Base-by-base conservation (phyloP, 768 basidiomycete species). In the Gymnopilus junonius region DNA sequence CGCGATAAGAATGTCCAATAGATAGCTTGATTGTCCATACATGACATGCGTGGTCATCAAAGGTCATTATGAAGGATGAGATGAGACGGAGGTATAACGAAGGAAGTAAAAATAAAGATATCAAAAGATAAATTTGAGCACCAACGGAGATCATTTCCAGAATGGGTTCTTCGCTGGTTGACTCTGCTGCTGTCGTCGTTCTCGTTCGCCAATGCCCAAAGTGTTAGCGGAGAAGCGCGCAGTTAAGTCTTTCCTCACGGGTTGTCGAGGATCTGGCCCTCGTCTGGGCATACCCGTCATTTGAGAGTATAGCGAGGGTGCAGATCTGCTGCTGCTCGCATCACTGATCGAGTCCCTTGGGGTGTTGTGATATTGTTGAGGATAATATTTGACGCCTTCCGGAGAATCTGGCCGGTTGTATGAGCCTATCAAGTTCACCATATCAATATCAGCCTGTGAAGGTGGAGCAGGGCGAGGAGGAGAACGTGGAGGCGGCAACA, bases 281-380 rank as follows among this genome's bases (percentile, higher is more conserved):
- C 78, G 80, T 20, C 83, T 82, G 53, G 87, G 87, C 53, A 79
- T 66, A 20, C 91, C 89, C 8, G 89, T 93, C 65, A 87, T 69
- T 71, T 90, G 84, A 62, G 91, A 88, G 74, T 89, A 93, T 45
- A 92, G 68, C 58, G 85, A 85, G 66, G 76, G 75, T 75, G 88
- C 84, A n/a, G 78, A 82, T n/a, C 53, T 58, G 55, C 70, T 79
- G 29, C 80, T 83, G 55, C 37, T 55, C 17, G 86, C 85, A 48
- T 80, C 68, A 54, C 90, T 88, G 42, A 85, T 88, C 62, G 69
- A 71, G 29, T 70, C 69, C 61, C 53, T 29, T 37, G 40, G 31
- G 40, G 20, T 11, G 11, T 48, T 32, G 20, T 7, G 45, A n/a
- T 56, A 23, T 20, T 66, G 65, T 8, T 40, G 39, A 8, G 62